Base-by-base conservation (phyloP, 176 grass and related monocot genomes). In the Secale cereale region DNA sequence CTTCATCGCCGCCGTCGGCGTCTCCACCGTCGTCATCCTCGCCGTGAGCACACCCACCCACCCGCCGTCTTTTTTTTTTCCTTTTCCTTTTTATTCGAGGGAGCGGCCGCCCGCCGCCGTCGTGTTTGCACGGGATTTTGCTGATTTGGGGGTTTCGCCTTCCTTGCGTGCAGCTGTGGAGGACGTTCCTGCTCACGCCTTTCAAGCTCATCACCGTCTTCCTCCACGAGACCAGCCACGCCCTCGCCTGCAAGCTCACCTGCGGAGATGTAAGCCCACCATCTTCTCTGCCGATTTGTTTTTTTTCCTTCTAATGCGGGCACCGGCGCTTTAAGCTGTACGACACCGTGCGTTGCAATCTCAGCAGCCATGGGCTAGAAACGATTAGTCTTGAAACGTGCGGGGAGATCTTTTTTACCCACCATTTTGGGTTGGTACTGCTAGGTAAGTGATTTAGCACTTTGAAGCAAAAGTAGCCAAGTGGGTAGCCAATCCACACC, bases 201-300 rank as follows among this genome's bases (percentile, higher is more conserved):
- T 99, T 99, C 93, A 99, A 99, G 88, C 94, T 99, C 59, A 97
- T 99, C 88, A 94, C 97, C 71, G 97, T 99, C 79, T 99, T 99
- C 91, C 97, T 99, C 62, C 97, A 99, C 80, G 97, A 99, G 85
- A 96, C 90, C 52, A 99, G 94, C 86, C 97, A 99, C 86, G 97
- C 94, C 39, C 94, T 99, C 83, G 97, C 94, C 73, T 99, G 97
- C 88, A 99, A 96, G 86, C 88, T 96, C 46, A 99, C 97, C 61
- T 99, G 97, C 74, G 97, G 94, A 25, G 90, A 97, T 91, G 97
- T 99, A 92, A 91, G 94, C 39, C 8, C 1, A 6, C 8, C 26
- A 7, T 32, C 14, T 14, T 26, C 11, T 46, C 26, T 10, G 14
- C 31, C 19, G 14, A 0, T 29, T 46, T 8, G 8, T 20, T 20